A percentile compares a stretch with the other conserved stretches of the same genome.
phyloP scores from a whole-genome alignment of 2,329 filamentous ascomycete genomes.

The Colletotrichum limetticola region DNA sequence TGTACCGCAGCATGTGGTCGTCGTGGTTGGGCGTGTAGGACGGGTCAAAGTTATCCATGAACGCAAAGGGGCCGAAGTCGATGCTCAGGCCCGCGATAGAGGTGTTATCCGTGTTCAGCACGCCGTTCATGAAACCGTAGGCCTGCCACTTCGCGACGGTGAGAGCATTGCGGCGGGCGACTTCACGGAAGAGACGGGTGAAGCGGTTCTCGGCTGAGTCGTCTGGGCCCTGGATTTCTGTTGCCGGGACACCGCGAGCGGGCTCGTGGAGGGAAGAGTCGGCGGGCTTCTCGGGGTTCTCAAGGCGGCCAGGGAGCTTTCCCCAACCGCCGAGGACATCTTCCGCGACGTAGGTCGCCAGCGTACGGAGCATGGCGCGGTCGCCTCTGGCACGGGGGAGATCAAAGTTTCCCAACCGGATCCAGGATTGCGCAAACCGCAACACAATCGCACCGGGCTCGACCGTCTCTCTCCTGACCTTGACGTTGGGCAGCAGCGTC shows the following conservation, averaged over 20 bases:
- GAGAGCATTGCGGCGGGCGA: constrained; percentile 84
- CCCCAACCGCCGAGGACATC: constrained; percentile 91
- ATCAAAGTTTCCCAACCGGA: constrained; percentile 96
- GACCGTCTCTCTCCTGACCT: constrained; percentile 80
- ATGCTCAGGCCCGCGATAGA: constrained; percentile 89
- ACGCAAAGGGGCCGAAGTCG: constrained; percentile 97
- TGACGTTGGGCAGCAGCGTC: constrained; percentile 77
- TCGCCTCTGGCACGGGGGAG: constrained; percentile 87
- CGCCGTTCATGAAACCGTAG: constrained; percentile 99
- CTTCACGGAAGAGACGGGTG: constrained; percentile 85
- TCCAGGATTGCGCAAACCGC: constrained; percentile 90
- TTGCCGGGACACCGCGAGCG: constrained; percentile 62
- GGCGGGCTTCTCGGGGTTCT: constrained; percentile 61
- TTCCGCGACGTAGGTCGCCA: constrained; percentile 87
- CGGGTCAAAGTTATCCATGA: constrained; percentile 97
- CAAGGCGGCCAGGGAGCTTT: constrained; percentile 73
- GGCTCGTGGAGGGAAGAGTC: constrained; percentile 52
- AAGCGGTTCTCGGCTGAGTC: constrained; percentile 86
- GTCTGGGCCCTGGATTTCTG: constrained; percentile 73
- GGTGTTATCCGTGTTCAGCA: constrained; percentile 98
- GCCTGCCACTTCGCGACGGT: constrained; percentile 96
- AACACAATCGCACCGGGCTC: constrained; percentile 95
- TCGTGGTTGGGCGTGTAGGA: constrained; percentile 97
- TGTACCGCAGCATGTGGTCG: constrained; percentile 86
- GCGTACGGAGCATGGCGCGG: constrained; percentile 74